Evolutionary conservation across 2,329 filamentous ascomycete genomes (phyloP).

Genomic region (Aspergillus clavatus): DNA sequence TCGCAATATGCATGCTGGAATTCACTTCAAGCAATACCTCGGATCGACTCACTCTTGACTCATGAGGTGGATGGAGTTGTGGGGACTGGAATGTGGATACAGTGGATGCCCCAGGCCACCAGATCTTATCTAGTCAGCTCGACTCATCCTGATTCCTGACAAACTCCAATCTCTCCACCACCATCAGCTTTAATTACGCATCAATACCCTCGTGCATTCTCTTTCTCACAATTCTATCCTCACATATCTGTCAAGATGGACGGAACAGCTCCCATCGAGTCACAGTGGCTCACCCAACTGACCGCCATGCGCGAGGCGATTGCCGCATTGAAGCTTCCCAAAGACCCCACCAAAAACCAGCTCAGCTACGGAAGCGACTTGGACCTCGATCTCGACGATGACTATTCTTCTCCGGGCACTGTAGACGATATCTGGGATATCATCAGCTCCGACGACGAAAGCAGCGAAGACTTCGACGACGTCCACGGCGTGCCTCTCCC

Average conservation of each 20-base stretch:
- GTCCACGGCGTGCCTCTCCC: constrained; percentile 38
- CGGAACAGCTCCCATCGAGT: constrained; percentile 32
- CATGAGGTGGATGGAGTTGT: no score
- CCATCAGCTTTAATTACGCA: not conserved
- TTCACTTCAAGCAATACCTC: no score
- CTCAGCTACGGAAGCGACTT: constrained; percentile 50
- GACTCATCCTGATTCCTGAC: not conserved
- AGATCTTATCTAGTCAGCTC: not conserved
- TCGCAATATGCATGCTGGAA: no score
- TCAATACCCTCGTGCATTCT: not conserved
- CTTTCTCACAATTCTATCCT: not conserved
- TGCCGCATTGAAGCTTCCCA: constrained; percentile 61
- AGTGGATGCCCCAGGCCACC: not conserved
- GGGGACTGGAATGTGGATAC: not conserved
- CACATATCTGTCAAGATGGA: constrained; percentile 8
- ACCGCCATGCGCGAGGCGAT: constrained; percentile 82
- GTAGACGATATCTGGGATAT: constrained; percentile 90
- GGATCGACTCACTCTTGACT: no score
- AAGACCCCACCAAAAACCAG: constrained; percentile 41
- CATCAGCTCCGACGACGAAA: constrained; percentile 68
- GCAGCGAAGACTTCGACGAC: constrained; percentile 60
- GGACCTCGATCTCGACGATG: constrained; percentile 58
- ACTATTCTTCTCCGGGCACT: constrained; percentile 54
- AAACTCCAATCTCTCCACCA: not conserved
- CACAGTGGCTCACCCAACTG: constrained; percentile 80